Percentiles rank a stretch among this genome's conserved stretches.
Evolutionary conservation across 169 alveolate genomes (phyloP).

Genomic region (Toxoplasma gondii): DNA sequence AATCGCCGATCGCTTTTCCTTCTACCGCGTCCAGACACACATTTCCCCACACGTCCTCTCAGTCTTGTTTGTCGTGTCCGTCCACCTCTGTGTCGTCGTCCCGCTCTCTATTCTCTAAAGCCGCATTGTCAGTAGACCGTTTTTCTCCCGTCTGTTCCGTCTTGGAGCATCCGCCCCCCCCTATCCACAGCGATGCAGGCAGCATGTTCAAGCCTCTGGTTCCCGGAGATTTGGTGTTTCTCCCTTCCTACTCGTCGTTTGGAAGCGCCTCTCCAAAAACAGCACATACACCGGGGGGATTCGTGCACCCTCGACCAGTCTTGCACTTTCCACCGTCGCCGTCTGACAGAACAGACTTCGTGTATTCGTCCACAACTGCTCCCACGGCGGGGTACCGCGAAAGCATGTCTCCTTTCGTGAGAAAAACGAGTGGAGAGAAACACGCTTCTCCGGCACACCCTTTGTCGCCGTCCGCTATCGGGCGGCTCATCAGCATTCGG

Average conservation of each 20-base stretch:
- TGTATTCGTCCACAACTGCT: not conserved
- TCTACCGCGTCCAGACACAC: not conserved
- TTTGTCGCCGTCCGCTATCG: not conserved
- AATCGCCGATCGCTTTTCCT: not conserved
- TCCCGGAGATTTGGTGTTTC: no score
- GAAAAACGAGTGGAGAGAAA: not conserved
- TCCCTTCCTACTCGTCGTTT: no score
- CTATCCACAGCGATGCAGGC: no score
- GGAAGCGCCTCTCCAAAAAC: not conserved
- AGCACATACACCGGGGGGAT: not conserved
- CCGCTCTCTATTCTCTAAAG: no score
- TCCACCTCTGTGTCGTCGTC: not conserved
- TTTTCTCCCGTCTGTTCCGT: not conserved
- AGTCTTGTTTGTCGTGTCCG: not conserved
- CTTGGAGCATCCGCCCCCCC: not conserved
- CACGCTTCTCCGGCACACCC: not conserved
- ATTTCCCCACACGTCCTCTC: not conserved
- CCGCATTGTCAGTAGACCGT: not conserved
- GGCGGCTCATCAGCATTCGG: constrained; percentile 11
- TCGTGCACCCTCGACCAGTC: not conserved
- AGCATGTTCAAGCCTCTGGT: no score
- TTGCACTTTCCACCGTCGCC: not conserved
- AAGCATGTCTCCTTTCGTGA: not conserved
- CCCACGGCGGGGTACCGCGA: no score
- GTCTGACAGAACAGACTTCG: not conserved